These are phyloP conservation scores for Colletotrichum lini DNA, from an alignment of 2,329 filamentous ascomycete species.

Conservation along the genomic window DNA sequence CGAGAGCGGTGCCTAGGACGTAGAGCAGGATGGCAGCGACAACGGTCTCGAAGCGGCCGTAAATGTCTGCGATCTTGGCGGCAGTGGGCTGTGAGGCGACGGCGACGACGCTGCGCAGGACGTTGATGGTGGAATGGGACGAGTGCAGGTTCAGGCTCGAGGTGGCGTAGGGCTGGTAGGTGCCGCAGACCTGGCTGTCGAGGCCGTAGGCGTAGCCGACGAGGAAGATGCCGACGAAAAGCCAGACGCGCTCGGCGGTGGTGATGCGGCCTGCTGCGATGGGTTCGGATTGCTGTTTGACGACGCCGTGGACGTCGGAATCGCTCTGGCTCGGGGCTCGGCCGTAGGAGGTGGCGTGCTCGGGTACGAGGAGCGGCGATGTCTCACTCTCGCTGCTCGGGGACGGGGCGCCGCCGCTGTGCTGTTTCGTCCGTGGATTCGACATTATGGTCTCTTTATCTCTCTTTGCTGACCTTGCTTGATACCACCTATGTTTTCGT, in stretches of 20 bases:
- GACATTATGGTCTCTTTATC: conserved; percentile 6
- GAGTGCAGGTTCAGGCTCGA: conserved; percentile 67
- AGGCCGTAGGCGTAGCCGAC: conserved; percentile 73
- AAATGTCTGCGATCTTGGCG: conserved; percentile 74
- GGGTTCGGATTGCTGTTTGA: conserved; percentile 59
- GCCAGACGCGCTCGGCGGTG: conserved; percentile 60
- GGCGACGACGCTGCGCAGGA: conserved; percentile 71
- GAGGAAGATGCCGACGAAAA: conserved; percentile 72
- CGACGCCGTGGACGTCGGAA: conserved; percentile 58
- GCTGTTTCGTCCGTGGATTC: conserved; percentile 15
- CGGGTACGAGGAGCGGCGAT: conserved; percentile 34
- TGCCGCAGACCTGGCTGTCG: conserved; percentile 65
- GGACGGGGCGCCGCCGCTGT: background rate
- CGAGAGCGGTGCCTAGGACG: conserved; percentile 66
- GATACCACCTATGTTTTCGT: background rate
- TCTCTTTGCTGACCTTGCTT: background rate
- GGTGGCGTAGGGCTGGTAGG: conserved; percentile 70
- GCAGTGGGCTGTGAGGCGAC: conserved; percentile 71
- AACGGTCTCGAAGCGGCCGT: conserved; percentile 73
- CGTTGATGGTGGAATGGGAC: conserved; percentile 70
- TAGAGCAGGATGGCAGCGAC: conserved; percentile 70
- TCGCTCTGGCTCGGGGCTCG: conserved; percentile 18
- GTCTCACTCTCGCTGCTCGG: conserved; percentile 33
- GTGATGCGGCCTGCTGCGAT: conserved; percentile 63
- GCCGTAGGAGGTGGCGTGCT: conserved; percentile 14